These are phyloP conservation scores for Vickermania spadyakhi DNA, from an alignment of 208 protist species.

Conservation along the genomic window DNA sequence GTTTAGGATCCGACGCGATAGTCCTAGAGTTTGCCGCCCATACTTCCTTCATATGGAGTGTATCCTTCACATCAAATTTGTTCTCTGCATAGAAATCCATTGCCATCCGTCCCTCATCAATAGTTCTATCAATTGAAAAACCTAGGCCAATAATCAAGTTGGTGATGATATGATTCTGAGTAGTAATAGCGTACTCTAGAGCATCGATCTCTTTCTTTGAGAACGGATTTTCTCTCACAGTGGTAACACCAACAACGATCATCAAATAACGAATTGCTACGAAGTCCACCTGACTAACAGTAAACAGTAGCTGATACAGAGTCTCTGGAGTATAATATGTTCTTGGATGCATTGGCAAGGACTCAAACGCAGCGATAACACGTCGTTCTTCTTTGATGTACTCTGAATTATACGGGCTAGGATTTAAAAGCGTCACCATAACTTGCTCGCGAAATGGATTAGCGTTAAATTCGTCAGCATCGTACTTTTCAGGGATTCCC, in stretches of 20 bases:
- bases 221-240: constrained; percentile 42
- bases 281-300: constrained; percentile 9
- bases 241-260: constrained; percentile 31
- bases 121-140: constrained; percentile 32
- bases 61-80: constrained; percentile 23
- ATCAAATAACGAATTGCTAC: constrained; percentile 39
- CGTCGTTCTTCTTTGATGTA: constrained; percentile 28
- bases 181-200: constrained; percentile 48
- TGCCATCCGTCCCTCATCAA: constrained; percentile 26
- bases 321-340: constrained; percentile 56
- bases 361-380: constrained; percentile 30
- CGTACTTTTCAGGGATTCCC: background rate
- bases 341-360: constrained; percentile 30
- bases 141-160: constrained; percentile 45
- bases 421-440: constrained; percentile 15
- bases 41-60: constrained; percentile 16
- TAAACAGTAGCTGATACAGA: constrained; percentile 46
- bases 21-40: constrained; percentile 18
- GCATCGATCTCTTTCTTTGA: constrained; percentile 24
- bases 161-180: constrained; percentile 20
- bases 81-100: constrained; percentile 25
- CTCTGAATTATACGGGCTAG: constrained; percentile 35
- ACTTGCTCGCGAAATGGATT: background rate
- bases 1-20: constrained; percentile 22
- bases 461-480: background rate